Conservation (phyloP, 2,329 filamentous ascomycete species). For the Alternaria infectoria region DNA sequence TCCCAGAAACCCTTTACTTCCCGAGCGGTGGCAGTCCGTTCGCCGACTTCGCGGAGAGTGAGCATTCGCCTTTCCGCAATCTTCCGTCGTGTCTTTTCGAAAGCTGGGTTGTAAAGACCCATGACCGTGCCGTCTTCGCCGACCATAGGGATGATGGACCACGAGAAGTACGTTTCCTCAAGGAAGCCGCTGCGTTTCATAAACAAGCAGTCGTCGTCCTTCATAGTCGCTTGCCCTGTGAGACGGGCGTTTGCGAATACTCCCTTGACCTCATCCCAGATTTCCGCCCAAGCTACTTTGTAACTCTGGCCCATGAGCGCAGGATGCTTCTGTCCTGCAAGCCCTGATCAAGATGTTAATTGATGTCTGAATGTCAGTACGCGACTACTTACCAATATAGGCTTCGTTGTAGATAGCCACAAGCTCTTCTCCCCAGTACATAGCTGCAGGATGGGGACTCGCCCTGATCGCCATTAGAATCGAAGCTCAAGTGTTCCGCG, state of each 20-base stretch:
- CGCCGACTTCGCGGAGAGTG: constrained; percentile 77
- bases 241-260: constrained; percentile 71
- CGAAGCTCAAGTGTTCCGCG: neutral
- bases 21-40: constrained; percentile 74
- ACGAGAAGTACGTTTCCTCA: constrained; percentile 83
- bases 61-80: constrained; percentile 82
- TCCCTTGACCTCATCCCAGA: constrained; percentile 74
- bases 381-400: constrained; percentile 54
- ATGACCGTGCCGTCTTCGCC: constrained; percentile 76
- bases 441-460: constrained; percentile 64
- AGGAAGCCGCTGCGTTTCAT: constrained; percentile 71
- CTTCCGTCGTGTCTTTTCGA: constrained; percentile 80
- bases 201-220: constrained; percentile 80
- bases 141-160: constrained; percentile 80
- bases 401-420: constrained; percentile 76
- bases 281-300: constrained; percentile 72
- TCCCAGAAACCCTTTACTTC: constrained; percentile 77
- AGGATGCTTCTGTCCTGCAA: constrained; percentile 81
- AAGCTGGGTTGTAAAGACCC: constrained; percentile 79
- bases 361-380: neutral
- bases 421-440: constrained; percentile 79
- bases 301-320: constrained; percentile 76
- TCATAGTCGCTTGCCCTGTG: constrained; percentile 81
- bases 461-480: constrained; percentile 32
- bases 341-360: constrained; percentile 29